These are phyloP conservation scores for Arachnopeziza araneosa DNA, from an alignment of 2,329 filamentous ascomycete species.

Conservation along the genomic window DNA sequence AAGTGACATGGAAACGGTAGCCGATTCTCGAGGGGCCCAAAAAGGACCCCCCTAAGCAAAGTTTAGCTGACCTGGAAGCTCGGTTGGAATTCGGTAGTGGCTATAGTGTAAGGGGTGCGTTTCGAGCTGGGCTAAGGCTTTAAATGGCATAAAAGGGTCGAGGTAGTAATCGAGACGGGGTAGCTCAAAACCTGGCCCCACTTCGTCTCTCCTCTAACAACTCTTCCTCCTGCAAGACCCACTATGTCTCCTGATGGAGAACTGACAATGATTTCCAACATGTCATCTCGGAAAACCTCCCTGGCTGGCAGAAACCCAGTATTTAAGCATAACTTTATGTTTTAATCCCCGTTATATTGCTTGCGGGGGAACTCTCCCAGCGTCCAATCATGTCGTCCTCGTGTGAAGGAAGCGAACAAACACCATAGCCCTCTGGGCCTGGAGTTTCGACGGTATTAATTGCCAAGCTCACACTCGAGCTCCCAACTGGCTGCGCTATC, in stretches of 20 bases:
- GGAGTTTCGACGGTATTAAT: conserved; percentile 3
- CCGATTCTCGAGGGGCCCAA: too few species aligned
- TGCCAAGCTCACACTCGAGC: neutral
- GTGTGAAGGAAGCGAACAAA: neutral
- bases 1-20: too few species aligned
- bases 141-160: neutral
- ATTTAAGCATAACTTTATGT: neutral
- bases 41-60: too few species aligned
- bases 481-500: neutral
- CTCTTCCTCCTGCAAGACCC: neutral
- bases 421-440: neutral
- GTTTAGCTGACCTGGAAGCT: too few species aligned
- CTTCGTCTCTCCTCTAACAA: neutral
- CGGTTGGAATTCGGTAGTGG: neutral
- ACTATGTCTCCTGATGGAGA: neutral
- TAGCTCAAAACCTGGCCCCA: neutral
- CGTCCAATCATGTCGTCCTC: neutral
- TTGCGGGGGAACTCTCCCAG: neutral
- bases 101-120: neutral
- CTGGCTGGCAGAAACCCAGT: neutral
- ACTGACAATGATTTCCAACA: neutral
- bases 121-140: neutral
- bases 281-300: neutral
- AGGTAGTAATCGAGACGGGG: neutral
- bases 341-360: conserved; percentile 1